Percentiles rank a stretch among this genome's conserved stretches.
phyloP scores from a whole-genome alignment of 257 asterid species.

The Cynanchum wilfordii region DNA sequence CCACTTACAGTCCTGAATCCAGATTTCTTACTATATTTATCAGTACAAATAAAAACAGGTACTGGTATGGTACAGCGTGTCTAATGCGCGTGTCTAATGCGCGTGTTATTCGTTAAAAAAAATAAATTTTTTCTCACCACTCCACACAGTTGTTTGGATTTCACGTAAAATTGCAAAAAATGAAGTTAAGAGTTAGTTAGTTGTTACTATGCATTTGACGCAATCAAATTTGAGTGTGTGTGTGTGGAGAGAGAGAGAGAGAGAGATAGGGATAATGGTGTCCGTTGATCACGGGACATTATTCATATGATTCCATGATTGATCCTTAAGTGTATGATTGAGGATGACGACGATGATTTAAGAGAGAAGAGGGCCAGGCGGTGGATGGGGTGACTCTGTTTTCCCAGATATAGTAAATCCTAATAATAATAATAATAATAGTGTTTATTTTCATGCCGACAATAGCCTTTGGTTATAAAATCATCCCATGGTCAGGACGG shows the following conservation, averaged over 20 bases:
- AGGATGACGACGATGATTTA: neutral
- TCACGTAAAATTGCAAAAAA: neutral
- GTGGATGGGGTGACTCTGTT: too few relatives aligned
- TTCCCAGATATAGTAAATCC: too few relatives aligned
- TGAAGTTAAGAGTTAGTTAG: neutral
- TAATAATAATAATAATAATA: too few relatives aligned
- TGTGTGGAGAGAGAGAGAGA: neutral
- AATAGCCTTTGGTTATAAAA: too few relatives aligned
- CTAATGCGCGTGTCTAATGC: conserved; percentile 15
- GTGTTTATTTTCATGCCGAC: too few relatives aligned
- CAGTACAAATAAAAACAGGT: conserved; percentile 2
- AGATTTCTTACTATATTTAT: conserved; percentile 18
- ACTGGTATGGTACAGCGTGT: conserved; percentile 8
- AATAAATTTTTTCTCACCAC: too few relatives aligned
- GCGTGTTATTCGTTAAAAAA: neutral
- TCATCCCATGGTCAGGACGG: too few relatives aligned
- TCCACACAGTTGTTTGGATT: neutral
- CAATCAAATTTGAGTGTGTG: neutral
- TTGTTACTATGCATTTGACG: neutral
- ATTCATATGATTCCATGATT: neutral
- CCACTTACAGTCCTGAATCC: too few relatives aligned
- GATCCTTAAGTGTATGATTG: neutral
- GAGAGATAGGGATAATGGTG: neutral
- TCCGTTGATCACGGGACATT: neutral
- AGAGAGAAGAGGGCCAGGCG: neutral